Base-by-base conservation (phyloP, 2,329 filamentous ascomycete genomes). In the Aspergillus viridinutans region DNA sequence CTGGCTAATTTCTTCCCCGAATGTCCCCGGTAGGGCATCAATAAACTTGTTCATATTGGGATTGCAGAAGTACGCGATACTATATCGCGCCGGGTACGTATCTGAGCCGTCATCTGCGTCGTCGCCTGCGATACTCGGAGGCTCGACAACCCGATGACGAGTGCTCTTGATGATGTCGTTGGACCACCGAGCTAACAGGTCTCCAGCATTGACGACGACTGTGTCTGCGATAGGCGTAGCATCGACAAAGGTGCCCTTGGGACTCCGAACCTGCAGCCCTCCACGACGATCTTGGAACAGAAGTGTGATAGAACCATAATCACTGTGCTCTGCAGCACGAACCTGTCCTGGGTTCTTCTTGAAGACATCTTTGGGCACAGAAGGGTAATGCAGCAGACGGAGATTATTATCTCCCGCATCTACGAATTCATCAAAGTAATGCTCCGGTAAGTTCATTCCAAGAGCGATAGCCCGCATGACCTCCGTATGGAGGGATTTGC, bases 111-210 rank as follows among this genome's bases (percentile, higher is more conserved):
- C 75, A 17, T 80, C 49, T 5, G 21, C 17, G 3, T 61, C 60
- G 14, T 64, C 81, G 3, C 71, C 72, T 7, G 75, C 76, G 3
- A 76, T 78, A 3, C 80, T 81, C 17, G 90, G 89, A 1, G 92
- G 92, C 76, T 96, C 90, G 4, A 97, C 90, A 0, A 97, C 92
- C 10, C 92, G 85, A 74, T 97, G 92, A 58, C 92, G 85, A 3
- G 92, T 97, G 69, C 89, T 93, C 77, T 89, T 92, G 76, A 97
- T 96, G 4, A 84, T 89, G 68, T 95, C 90, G 69, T 97, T 97
- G 61, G 89, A 90, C 92, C 92, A 96, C 53, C 92, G 81, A 1
- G 90, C 88, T 51, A 97, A 78, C 64, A 97, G 72, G 70, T 97
- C 92, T 1, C 92, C 92, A 0, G 92, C 92, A 68, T 97, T 97